A percentile compares a stretch with the other conserved stretches of the same genome.
Evolutionary conservation across 2,329 filamentous ascomycete genomes (phyloP).

Genomic region (Xylaria hypoxylon): DNA sequence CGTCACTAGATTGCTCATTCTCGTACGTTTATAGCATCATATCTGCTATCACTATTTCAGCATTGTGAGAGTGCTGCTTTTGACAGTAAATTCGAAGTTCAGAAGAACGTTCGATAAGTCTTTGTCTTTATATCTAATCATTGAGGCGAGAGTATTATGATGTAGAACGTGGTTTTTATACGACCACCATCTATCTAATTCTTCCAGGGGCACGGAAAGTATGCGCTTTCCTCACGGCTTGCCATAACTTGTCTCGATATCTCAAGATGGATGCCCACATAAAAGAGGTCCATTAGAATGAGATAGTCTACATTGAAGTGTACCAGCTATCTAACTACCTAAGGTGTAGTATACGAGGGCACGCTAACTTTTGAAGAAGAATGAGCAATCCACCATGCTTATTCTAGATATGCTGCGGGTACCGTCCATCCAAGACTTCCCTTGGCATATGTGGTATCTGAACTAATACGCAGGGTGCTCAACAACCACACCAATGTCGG

Average conservation of each 20-base stretch:
- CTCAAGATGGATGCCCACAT: no score
- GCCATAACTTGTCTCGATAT: no score
- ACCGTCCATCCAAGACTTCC: not conserved
- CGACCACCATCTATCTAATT: not conserved
- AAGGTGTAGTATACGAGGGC: not conserved
- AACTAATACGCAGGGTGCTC: conserved; percentile 16
- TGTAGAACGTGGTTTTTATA: not conserved
- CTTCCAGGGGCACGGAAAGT: not conserved
- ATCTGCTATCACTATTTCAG: not conserved
- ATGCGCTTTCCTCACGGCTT: no score
- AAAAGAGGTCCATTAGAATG: not conserved
- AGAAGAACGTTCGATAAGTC: not conserved
- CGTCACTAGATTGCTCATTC: not conserved
- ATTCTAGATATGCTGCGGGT: not conserved
- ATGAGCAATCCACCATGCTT: not conserved
- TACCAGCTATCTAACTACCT: not conserved
- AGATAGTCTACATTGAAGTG: not conserved
- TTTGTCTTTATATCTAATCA: not conserved
- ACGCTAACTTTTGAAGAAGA: not conserved
- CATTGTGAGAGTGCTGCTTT: not conserved
- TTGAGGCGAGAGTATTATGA: not conserved
- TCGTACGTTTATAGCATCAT: not conserved
- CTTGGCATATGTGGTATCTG: not conserved
- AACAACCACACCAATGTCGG: conserved; percentile 29
- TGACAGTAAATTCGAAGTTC: not conserved